Base-by-base conservation (phyloP, 768 basidiomycete species). In the Phallus indusiatus region DNA sequence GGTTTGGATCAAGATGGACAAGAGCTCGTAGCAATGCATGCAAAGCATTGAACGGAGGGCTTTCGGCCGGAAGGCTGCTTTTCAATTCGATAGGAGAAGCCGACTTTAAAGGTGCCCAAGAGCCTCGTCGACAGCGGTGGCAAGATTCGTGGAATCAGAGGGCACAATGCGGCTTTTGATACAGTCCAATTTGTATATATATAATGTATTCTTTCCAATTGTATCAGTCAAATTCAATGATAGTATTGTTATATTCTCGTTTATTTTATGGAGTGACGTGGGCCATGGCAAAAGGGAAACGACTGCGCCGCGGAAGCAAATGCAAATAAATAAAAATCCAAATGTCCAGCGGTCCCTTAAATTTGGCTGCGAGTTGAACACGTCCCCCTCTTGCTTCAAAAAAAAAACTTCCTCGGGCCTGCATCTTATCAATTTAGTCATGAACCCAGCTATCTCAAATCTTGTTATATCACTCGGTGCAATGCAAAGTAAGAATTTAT, bases 401-500 rank as follows among this genome's bases (percentile, higher is more conserved):
- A 33, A 10, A 28, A 28, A 28, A n/a, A 35, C 54, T 48, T 34
- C 46, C 55, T 47, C 46, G 7, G 53, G 36, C n/a, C 52, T 42
- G 53, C 59, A 34, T 34, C 35, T 1, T n/a, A 36, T 33, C 17
- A 21, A 54, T 62, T 28, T 63, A 64, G 79, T 67, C 67, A 90
- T 88, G 85, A 88, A 84, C 76, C 72, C 86, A 35, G 84, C 83
- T 53, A 74, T 92, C 33, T 80, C 86, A 67, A 95, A 90, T 73
- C 78, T 98, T 60, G 79, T 88, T 65, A 81, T 97, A 67, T 95
- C 93, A 55, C 87, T 98, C 64, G 91, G 84, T 54, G 91, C 86
- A 63, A 94, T 96, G 94, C 94, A 96, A 70, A 60, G 91, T 91
- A 56, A 53, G 77, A 67, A 20, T 47, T 52, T 51, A 18, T 36